Evolutionary conservation across 1,284 basidiomycete species (phyloP), one percentile per base, ranked within the genome.

Genomic region (Fomitopsis schrenkii): DNA sequence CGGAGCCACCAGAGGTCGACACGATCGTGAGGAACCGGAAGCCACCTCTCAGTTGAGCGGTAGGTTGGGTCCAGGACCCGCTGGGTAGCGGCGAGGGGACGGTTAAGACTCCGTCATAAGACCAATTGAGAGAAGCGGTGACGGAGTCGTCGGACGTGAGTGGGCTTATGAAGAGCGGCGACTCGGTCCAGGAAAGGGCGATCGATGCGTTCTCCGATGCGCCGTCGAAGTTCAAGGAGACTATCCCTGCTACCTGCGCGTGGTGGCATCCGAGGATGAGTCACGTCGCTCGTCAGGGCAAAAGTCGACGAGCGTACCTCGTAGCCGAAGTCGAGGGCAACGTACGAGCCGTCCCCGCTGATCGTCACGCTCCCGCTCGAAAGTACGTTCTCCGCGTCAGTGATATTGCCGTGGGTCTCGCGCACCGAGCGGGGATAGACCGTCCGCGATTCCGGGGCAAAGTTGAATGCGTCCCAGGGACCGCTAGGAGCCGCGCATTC

Each of bases 1-100:
- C 67, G 0, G 74, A 61, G 1, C 69, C 68, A 15, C 74, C 64
- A 0, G 72, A 73, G 7, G 72, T 78, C 1, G 77, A 78, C 0
- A 80, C 76, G 36, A 86, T 75, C 0, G 83, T 85, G 15, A 86
- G 70, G 65, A 77, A 86, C 7, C 84, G 78, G 64, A 82, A 85
- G 1, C 84, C 84, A 4, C 84, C 84, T 14, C 84, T 73, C 4
- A 85, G 70, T 0, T 73, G 69, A 5, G 71, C 68, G 0, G 76
- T 63, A 0, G 83, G 81, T 64, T 85, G 83, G 0, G 77, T 80
- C 83, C 83, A 85, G 55, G 73, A 67, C 0, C 80, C 82, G 0
- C 62, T 53, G 0, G 63, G 38, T 3, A 80, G 69, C 1, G 81
- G 80, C 0, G 75, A 70, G 2, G 72, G 60, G 12, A 83, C 69